phyloP scores from a whole-genome alignment of 345 rosid genomes.

The Pugionium dolabratum region DNA sequence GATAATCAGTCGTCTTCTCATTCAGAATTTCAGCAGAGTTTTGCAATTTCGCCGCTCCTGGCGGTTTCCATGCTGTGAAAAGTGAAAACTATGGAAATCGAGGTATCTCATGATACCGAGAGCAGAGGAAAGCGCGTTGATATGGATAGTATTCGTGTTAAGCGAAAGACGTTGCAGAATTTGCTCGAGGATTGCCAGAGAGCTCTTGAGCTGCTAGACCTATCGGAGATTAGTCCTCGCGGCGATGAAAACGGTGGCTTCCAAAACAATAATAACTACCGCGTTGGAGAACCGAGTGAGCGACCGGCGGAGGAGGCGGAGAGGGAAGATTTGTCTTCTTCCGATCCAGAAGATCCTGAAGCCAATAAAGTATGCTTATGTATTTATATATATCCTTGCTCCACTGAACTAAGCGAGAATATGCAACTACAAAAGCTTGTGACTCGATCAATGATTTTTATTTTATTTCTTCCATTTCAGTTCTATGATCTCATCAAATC shows the following conservation, averaged over 20 bases:
- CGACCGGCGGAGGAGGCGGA: background rate
- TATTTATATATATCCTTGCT: background rate
- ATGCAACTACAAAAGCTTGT: background rate
- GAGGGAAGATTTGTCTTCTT: slow-evolving; percentile 23
- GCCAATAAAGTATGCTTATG: slow-evolving; percentile 53
- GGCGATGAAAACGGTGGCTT: slow-evolving; percentile 33
- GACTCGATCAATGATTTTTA: background rate
- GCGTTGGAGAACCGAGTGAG: slow-evolving; percentile 10
- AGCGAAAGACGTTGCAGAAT: slow-evolving; percentile 65
- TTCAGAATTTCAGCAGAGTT: background rate
- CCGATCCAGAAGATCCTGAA: slow-evolving; percentile 52
- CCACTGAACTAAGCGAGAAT: background rate
- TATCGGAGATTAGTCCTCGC: slow-evolving; percentile 34
- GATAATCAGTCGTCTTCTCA: background rate
- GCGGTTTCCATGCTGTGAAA: too few relatives aligned
- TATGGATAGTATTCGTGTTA: slow-evolving; percentile 53
- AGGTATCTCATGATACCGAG: slow-evolving; percentile 38
- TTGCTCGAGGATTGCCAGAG: slow-evolving; percentile 84
- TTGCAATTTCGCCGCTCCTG: background rate
- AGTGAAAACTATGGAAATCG: slow-evolving; percentile 39
- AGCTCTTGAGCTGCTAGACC: slow-evolving; percentile 67
- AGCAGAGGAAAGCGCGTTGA: background rate
- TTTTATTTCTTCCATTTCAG: slow-evolving; percentile 47
- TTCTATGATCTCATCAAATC: slow-evolving; percentile 82
- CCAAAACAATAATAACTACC: background rate